These are phyloP conservation scores for Zygnema cylindricum DNA, from an alignment of 139 green algal species.

Conservation along the genomic window DNA sequence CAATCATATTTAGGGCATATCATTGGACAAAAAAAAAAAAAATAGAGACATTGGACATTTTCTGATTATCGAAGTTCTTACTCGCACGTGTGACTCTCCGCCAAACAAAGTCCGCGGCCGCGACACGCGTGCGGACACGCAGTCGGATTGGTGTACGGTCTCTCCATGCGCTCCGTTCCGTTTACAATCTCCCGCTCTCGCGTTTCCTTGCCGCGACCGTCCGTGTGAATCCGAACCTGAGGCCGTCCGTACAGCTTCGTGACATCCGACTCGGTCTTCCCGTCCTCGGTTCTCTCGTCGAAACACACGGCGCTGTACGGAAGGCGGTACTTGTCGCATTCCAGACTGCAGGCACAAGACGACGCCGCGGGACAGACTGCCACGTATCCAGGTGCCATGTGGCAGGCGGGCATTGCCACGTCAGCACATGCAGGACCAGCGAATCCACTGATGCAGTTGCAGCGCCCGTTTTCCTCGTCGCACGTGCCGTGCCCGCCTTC, in stretches of 20 bases:
- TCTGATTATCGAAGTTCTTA: no score
- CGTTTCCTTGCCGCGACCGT: neutral
- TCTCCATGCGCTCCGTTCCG: no score
- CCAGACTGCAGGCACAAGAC: neutral
- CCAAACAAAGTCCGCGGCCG: no score
- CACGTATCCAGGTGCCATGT: neutral
- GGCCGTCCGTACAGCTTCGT: neutral
- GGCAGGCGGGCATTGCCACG: neutral
- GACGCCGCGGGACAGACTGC: neutral
- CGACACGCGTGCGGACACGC: no score
- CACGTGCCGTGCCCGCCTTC: constrained; percentile 12
- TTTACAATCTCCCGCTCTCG: no score
- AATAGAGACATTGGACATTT: no score
- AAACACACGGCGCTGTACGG: neutral
- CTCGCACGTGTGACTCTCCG: no score
- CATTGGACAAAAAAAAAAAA: no score
- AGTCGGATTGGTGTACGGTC: no score
- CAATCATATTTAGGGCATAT: no score
- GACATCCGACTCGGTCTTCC: neutral
- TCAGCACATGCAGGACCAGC: neutral
- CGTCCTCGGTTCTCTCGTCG: neutral
- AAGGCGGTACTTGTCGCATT: neutral
- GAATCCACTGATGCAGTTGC: neutral
- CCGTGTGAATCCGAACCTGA: no score
- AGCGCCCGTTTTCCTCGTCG: constrained; percentile 13